phyloP scores from a whole-genome alignment of 768 basidiomycete genomes.

The Trametes elegans region DNA sequence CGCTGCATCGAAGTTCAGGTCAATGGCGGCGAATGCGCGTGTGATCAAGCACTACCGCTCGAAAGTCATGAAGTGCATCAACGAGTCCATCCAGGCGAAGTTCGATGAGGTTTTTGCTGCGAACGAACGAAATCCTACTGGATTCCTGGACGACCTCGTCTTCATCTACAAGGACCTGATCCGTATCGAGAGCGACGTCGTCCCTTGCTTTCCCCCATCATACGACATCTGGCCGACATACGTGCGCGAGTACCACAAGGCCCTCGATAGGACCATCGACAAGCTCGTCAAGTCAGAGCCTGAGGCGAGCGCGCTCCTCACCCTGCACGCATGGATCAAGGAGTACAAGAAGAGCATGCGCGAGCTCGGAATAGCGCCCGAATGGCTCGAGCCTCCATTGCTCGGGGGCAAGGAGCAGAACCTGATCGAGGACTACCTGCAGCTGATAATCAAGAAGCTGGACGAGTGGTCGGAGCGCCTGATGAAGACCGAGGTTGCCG shows the following conservation, averaged over 20 bases:
- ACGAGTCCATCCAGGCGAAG: slow-evolving; percentile 67
- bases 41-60: slow-evolving; percentile 94
- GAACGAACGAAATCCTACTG: slow-evolving; percentile 60
- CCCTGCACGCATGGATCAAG: slow-evolving; percentile 91
- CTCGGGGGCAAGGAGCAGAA: slow-evolving; percentile 92
- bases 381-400: slow-evolving; percentile 84
- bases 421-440: slow-evolving; percentile 94
- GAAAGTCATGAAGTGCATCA: slow-evolving; percentile 79
- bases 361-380: slow-evolving; percentile 80
- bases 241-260: slow-evolving; percentile 87
- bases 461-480: slow-evolving; percentile 97
- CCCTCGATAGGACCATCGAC: slow-evolving; percentile 72
- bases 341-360: slow-evolving; percentile 96
- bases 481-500: slow-evolving; percentile 85
- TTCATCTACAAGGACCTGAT: slow-evolving; percentile 97
- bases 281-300: slow-evolving; percentile 69
- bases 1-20: slow-evolving; percentile 90
- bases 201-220: slow-evolving; percentile 86
- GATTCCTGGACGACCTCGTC: slow-evolving; percentile 72
- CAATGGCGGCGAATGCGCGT: slow-evolving; percentile 89
- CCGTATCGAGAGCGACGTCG: slow-evolving; percentile 87
- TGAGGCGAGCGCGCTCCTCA: slow-evolving; percentile 85
- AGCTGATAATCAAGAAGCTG: slow-evolving; percentile 89
- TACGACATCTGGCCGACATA: slow-evolving; percentile 87
- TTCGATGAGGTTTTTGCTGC: slow-evolving; percentile 68